phyloP scores from a whole-genome alignment of 441 rosid species.

The Corymbia calophylla region DNA sequence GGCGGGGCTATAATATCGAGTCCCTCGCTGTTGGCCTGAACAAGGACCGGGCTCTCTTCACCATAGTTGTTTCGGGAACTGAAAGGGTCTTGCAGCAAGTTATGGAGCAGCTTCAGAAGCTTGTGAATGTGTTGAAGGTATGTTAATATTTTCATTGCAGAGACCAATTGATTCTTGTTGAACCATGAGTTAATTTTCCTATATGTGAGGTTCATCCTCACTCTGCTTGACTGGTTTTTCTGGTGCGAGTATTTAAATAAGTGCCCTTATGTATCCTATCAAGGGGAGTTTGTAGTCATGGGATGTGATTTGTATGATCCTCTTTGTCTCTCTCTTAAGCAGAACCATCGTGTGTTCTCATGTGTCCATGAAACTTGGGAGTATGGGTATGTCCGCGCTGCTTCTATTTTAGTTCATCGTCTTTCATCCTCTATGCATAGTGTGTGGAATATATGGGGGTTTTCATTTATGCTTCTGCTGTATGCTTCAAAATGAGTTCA shows the following conservation, averaged over 20 bases:
- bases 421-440: not conserved
- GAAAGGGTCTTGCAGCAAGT: constrained; percentile 68
- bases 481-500: not conserved
- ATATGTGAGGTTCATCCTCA: not conserved
- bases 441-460: not conserved
- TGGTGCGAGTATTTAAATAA: not conserved
- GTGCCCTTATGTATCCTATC: not conserved
- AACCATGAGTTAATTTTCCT: not conserved
- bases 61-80: constrained; percentile 78
- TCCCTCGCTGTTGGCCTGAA: constrained; percentile 88
- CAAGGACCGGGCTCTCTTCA: constrained; percentile 79
- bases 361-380: not conserved
- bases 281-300: not conserved
- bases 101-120: constrained; percentile 78
- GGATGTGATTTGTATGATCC: not conserved
- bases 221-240: not conserved
- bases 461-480: not conserved
- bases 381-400: not conserved
- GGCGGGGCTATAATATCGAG: constrained; percentile 87
- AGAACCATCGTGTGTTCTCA: not conserved
- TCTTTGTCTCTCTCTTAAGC: not conserved
- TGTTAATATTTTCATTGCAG: not conserved
- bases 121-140: constrained; percentile 84
- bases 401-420: not conserved
- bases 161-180: not conserved